Evolutionary conservation across 1,284 basidiomycete species (phyloP).

Genomic region (Neonothopanus nambi): DNA sequence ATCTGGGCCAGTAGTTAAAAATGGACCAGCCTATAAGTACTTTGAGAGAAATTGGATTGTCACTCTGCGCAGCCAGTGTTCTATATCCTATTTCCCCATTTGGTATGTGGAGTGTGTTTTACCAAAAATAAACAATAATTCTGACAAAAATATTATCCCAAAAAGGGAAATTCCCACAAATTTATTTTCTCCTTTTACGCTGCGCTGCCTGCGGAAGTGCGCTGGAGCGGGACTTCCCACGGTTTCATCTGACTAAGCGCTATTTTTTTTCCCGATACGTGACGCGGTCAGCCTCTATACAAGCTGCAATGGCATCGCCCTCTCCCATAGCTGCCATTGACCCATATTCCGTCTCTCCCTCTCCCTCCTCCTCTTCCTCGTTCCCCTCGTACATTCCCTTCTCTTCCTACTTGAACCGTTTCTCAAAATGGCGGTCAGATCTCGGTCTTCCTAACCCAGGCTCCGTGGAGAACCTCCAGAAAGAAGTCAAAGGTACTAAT

Average conservation of each 20-base stretch:
- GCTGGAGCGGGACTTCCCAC: too few relatives aligned
- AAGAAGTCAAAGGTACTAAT: conserved; percentile 90
- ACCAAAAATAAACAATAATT: too few relatives aligned
- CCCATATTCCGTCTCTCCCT: conserved; percentile 25
- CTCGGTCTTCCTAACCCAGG: conserved; percentile 87
- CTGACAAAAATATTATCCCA: too few relatives aligned
- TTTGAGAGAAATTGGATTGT: conserved; percentile 10
- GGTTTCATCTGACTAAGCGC: too few relatives aligned
- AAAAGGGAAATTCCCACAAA: too few relatives aligned
- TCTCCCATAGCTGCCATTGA: conserved; percentile 32
- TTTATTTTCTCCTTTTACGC: too few relatives aligned
- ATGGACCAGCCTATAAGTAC: conserved; percentile 3
- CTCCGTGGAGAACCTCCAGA: conserved; percentile 86
- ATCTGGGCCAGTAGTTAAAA: background rate
- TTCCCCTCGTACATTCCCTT: conserved; percentile 16
- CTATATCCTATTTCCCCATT: background rate
- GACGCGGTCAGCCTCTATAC: conserved; percentile 1
- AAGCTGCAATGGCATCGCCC: conserved; percentile 43
- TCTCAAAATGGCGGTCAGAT: conserved; percentile 78
- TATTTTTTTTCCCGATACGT: background rate
- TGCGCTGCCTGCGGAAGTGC: too few relatives aligned
- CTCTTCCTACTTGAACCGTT: conserved; percentile 62
- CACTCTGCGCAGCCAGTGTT: background rate
- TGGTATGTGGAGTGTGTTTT: background rate
- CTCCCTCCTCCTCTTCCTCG: conserved; percentile 19